Conservation (phyloP, 139 green algal species). For the Chlorella sorokiniana region DNA sequence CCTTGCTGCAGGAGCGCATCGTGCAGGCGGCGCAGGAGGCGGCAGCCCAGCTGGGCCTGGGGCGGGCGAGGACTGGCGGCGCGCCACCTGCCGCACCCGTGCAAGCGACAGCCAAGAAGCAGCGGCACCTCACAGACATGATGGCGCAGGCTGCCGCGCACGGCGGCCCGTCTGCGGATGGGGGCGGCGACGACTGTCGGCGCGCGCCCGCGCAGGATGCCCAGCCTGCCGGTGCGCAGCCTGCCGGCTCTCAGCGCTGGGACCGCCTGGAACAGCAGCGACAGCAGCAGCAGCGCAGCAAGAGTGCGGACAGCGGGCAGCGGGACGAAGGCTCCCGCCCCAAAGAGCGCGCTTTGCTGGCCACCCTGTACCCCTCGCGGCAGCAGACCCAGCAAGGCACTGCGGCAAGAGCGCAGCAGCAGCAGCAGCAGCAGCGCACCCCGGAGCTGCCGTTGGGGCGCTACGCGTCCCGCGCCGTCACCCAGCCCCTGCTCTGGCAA, state of each 20-base stretch:
- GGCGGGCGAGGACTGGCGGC: background rate
- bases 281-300: background rate
- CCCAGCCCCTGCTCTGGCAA: constrained; percentile 7
- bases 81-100: background rate
- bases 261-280: background rate
- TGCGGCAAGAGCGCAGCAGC: background rate
- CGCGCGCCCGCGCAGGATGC: too few relatives aligned
- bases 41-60: background rate
- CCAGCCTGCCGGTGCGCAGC: too few relatives aligned
- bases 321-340: background rate
- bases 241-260: too few relatives aligned
- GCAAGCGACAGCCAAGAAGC: background rate
- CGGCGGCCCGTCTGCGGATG: too few relatives aligned
- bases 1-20: constrained; percentile 10
- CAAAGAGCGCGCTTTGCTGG: constrained; percentile 5
- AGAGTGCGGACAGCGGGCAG: background rate
- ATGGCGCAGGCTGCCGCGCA: background rate
- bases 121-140: constrained; percentile 14
- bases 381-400: background rate
- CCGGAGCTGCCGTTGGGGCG: constrained; percentile 6
- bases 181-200: background rate
- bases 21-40: constrained; percentile 16
- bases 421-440: constrained; percentile 7
- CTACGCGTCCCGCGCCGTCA: background rate
- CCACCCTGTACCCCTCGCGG: background rate